Base-by-base conservation (phyloP, 305 asterid species). In the Ruellia speciosa region DNA sequence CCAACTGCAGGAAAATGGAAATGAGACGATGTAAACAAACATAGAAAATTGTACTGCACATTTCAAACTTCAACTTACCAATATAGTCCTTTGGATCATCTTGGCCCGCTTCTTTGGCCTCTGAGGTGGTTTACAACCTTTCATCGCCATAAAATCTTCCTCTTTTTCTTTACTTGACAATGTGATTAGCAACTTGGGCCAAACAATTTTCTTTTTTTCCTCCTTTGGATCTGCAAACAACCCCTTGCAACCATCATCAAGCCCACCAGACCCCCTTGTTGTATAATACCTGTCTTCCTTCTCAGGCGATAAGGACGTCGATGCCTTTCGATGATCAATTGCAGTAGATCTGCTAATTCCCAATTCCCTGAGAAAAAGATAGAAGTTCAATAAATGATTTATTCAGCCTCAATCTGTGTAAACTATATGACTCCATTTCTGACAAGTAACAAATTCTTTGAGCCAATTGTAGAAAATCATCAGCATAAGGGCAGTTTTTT, bases 41-140 rank as follows among this genome's bases (percentile, higher is more conserved):
- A 9, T 11, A 11, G 0, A 16, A 0, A 5, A 34, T n/a, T 40
- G 2, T 14, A n/a, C 47, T 6, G 5, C 13, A 9, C 52, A 9
- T 5, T 9, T 14, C 51, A 9, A 55, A 49, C 47, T 9, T 31
- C 6, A 35, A 78, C 94, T 78, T 71, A 83, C 96, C 47, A 85
- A 76, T 64, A 90, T 72, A 60, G 88, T 85, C 78, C 83, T 83
- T 69, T 87, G 96, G 53, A 87, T 74, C 75, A 90, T 49, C 72
- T 90, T 90, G 35, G 97, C 94, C 69, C 97, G 77, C 64, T 90
- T 87, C 88, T 90, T 90, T 55, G 96, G 96, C 75, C 97, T 84
- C 60, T 90, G 97, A 70, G 97, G 94, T 7, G 85, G 96, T 66
- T 83, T 90, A 52, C 95, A 82, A 28, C 96, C 95, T 76, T 87